Evolutionary conservation across 1,284 basidiomycete species (phyloP).

Genomic region (Sporisorium graminicola): DNA sequence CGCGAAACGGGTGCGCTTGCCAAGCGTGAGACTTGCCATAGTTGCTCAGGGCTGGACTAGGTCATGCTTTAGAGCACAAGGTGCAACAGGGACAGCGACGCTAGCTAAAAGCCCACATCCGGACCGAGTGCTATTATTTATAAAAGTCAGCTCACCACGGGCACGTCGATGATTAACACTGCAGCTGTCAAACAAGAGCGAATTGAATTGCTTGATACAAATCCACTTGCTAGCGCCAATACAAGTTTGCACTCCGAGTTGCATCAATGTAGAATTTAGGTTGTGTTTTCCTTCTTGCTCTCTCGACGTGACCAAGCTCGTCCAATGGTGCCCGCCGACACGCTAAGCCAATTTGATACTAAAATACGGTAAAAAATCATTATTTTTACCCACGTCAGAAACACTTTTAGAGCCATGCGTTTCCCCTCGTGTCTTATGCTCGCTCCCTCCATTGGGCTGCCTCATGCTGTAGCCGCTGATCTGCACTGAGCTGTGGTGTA

Average conservation of each 20-base stretch:
- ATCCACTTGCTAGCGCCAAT: background rate
- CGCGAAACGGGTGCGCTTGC: too few relatives aligned
- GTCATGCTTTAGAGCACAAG: too few relatives aligned
- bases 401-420: background rate
- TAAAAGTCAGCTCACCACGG: background rate
- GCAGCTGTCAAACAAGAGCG: constrained; percentile 7
- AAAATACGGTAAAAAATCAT: too few relatives aligned
- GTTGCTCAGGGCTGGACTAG: too few relatives aligned
- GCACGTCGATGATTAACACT: background rate
- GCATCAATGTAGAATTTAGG: constrained; percentile 1
- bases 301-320: background rate
- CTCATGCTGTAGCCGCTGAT: background rate
- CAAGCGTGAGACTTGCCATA: too few relatives aligned
- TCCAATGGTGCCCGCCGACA: constrained; percentile 3
- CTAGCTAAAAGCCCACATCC: too few relatives aligned
- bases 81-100: too few relatives aligned
- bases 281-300: too few relatives aligned
- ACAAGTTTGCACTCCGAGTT: background rate
- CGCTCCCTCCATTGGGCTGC: background rate
- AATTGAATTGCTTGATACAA: background rate
- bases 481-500: constrained; percentile 12
- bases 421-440: background rate
- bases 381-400: constrained; percentile 9
- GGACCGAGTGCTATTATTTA: background rate
- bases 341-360: too few relatives aligned